These are phyloP conservation scores for Mortierella sp. DNA, from an alignment of 371 early-diverging fungal genomes.

Conservation along the genomic window DNA sequence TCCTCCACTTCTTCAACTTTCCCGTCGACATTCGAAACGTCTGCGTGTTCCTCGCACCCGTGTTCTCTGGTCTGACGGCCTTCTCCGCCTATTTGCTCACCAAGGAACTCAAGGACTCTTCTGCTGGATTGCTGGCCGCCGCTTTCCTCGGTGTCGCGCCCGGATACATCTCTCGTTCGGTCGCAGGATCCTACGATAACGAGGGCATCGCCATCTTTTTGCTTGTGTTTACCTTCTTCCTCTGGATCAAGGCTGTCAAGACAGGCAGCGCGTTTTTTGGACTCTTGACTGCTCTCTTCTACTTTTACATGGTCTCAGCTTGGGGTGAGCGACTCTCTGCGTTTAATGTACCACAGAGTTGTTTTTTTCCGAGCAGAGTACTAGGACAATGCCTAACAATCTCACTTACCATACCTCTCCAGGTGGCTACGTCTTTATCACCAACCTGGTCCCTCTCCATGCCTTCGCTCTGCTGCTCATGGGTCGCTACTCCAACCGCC, in stretches of 20 bases:
- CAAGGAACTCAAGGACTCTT: slow-evolving; percentile 86
- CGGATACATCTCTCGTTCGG: slow-evolving; percentile 98
- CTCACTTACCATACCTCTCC: background rate
- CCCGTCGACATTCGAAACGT: slow-evolving; percentile 98
- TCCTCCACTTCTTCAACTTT: slow-evolving; percentile 88
- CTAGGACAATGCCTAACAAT: background rate
- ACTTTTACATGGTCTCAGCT: slow-evolving; percentile 99
- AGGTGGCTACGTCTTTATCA: slow-evolving; percentile 98
- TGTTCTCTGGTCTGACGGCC: slow-evolving; percentile 95
- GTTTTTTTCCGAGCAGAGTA: no score
- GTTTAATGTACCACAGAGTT: no score
- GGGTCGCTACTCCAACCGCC: slow-evolving; percentile 93
- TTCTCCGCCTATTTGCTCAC: slow-evolving; percentile 94
- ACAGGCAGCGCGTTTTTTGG: slow-evolving; percentile 91
- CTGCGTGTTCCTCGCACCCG: slow-evolving; percentile 96
- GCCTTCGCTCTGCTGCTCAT: slow-evolving; percentile 93
- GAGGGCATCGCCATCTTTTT: slow-evolving; percentile 99
- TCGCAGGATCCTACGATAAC: slow-evolving; percentile 99
- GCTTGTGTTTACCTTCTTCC: slow-evolving; percentile 95
- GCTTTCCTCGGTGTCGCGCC: slow-evolving; percentile 98
- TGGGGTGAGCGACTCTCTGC: slow-evolving; percentile 79
- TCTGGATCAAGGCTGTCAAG: slow-evolving; percentile 97
- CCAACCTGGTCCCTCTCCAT: slow-evolving; percentile 97
- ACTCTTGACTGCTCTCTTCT: slow-evolving; percentile 88
- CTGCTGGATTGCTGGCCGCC: slow-evolving; percentile 95